Percentiles rank a stretch among this genome's conserved stretches.
phyloP scores from a whole-genome alignment of 129 eudicot genomes.

The Rutidosis leptorrhynchoides region DNA sequence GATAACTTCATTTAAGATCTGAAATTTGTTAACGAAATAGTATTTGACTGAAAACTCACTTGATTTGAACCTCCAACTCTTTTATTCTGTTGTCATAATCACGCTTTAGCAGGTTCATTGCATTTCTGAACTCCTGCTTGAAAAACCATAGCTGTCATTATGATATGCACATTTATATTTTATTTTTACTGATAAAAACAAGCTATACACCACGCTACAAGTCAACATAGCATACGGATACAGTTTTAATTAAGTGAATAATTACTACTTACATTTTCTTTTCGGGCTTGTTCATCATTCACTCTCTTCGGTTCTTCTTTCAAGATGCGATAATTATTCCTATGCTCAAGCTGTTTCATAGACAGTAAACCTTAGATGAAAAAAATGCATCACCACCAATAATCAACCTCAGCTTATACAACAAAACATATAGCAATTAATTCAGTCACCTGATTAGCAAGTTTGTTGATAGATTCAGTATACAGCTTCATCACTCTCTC shows the following conservation, averaged over 20 bases:
- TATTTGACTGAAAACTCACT: constrained; percentile 25
- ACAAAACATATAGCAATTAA: constrained; percentile 9
- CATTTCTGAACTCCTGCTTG: constrained; percentile 47
- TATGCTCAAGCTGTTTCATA: constrained; percentile 45
- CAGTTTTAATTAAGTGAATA: background rate
- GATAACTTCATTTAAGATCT: background rate
- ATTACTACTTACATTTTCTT: constrained; percentile 44
- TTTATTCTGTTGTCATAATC: constrained; percentile 37
- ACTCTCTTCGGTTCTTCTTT: constrained; percentile 55
- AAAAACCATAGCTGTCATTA: constrained; percentile 11
- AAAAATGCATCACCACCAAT: constrained; percentile 2
- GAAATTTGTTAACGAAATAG: constrained; percentile 7
- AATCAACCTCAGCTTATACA: constrained; percentile 11
- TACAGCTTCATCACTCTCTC: constrained; percentile 50
- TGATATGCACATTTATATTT: no score
- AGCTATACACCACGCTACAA: background rate
- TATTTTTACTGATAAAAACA: no score
- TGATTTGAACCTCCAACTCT: constrained; percentile 48
- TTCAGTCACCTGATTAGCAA: constrained; percentile 47
- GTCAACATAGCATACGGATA: background rate
- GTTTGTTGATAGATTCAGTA: constrained; percentile 42
- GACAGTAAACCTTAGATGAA: background rate
- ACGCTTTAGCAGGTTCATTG: constrained; percentile 40
- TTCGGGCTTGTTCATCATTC: constrained; percentile 36
- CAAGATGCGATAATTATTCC: constrained; percentile 38